A percentile compares a stretch with the other conserved stretches of the same genome.
phyloP scores from a whole-genome alignment of 495 filamentous ascomycete species.

The Cairneyella variabilis region DNA sequence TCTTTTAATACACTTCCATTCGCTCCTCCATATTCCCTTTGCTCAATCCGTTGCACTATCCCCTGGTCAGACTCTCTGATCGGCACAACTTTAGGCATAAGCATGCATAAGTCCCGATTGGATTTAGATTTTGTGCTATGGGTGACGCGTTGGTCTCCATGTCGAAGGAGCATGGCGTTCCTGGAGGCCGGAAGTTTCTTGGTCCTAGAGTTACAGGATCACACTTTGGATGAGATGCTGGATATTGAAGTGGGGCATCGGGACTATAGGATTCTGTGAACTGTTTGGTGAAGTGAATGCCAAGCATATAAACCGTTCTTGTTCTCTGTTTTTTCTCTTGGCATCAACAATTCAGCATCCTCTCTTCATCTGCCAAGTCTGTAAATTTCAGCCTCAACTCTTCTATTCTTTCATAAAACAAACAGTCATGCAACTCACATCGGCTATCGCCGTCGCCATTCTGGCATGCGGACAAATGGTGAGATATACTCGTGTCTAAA shows the following conservation, averaged over 20 bases:
- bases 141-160: not conserved
- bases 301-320: not conserved
- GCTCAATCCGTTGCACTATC: not conserved
- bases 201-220: not conserved
- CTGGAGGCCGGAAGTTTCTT: not conserved
- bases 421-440: not conserved
- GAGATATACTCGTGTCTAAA: too few species aligned
- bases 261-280: not conserved
- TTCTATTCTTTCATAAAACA: not conserved
- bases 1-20: not conserved
- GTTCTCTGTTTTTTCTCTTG: not conserved
- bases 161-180: not conserved
- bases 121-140: not conserved
- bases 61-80: not conserved
- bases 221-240: not conserved
- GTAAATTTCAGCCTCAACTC: not conserved
- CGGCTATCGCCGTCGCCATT: not conserved
- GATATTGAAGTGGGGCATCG: not conserved
- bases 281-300: not conserved
- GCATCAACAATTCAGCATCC: not conserved
- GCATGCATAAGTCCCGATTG: not conserved
- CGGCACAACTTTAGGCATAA: not conserved
- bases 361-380: not conserved
- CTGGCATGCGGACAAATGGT: too few species aligned
- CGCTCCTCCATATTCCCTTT: not conserved